Evolutionary conservation across 2,329 filamentous ascomycete genomes (phyloP).

Genomic region (Stachybotrys chartarum): DNA sequence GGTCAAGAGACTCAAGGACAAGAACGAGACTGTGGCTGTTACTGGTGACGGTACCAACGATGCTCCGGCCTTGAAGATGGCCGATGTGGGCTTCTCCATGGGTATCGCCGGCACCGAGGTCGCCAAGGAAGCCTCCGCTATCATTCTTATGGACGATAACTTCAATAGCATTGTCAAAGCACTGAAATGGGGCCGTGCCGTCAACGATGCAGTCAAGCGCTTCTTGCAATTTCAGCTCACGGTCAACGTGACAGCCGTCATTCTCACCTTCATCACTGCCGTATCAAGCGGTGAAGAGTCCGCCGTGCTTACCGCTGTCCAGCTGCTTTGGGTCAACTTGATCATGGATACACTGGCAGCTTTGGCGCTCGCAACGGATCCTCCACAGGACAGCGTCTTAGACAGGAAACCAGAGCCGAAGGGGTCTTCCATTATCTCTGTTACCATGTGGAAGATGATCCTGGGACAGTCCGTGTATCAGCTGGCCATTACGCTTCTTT

Average conservation of each 20-base stretch:
- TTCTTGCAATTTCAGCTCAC: constrained; percentile 74
- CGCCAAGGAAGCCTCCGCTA: constrained; percentile 77
- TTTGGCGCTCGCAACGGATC: constrained; percentile 80
- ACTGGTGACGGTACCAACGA: constrained; percentile 83
- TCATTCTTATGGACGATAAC: constrained; percentile 84
- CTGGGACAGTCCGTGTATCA: constrained; percentile 88
- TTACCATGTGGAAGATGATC: constrained; percentile 99
- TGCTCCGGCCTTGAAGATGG: constrained; percentile 71
- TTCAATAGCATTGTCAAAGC: constrained; percentile 83
- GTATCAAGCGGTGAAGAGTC: constrained; percentile 61
- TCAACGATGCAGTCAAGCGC: constrained; percentile 71
- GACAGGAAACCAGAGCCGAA: constrained; percentile 63
- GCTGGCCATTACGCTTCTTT: constrained; percentile 68
- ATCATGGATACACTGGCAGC: constrained; percentile 97
- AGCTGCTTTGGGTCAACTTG: constrained; percentile 91
- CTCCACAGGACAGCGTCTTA: constrained; percentile 74
- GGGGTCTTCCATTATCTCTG: constrained; percentile 61
- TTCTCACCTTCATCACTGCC: constrained; percentile 81
- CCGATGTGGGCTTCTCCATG: constrained; percentile 82
- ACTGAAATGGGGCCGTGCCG: constrained; percentile 71
- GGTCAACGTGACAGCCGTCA: constrained; percentile 86
- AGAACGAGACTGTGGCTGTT: constrained; percentile 72
- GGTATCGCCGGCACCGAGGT: constrained; percentile 78
- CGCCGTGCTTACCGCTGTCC: constrained; percentile 80
- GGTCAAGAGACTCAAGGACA: constrained; percentile 63